phyloP scores from a whole-genome alignment of 2,329 filamentous ascomycete genomes.

The Acephala macrosclerotiorum region DNA sequence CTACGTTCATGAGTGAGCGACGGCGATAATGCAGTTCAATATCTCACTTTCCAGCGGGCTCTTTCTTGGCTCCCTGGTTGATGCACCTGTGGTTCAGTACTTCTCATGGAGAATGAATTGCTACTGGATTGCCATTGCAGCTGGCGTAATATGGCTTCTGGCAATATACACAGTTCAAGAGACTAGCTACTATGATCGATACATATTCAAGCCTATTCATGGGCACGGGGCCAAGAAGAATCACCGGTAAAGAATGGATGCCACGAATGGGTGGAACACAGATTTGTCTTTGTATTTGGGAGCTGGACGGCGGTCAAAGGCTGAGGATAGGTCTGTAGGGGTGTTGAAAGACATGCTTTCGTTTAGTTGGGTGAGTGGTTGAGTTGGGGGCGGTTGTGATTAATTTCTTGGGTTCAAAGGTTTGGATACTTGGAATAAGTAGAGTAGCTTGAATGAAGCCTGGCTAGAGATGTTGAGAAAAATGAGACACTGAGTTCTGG shows the following conservation, averaged over 20 bases:
- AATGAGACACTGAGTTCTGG: too few species aligned
- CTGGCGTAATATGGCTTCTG: conserved; percentile 36
- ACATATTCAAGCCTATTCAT: conserved; percentile 12
- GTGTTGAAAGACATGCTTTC: not conserved
- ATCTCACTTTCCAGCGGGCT: conserved; percentile 46
- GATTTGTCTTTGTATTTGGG: conserved; percentile 7
- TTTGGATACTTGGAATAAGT: too few species aligned
- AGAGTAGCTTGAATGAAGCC: too few species aligned
- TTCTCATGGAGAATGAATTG: conserved; percentile 40
- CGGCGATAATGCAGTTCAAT: conserved; percentile 49
- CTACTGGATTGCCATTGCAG: conserved; percentile 40
- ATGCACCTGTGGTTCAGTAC: conserved; percentile 39
- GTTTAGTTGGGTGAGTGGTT: not conserved
- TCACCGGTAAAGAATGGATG: conserved; percentile 15
- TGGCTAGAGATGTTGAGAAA: too few species aligned
- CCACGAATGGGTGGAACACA: conserved; percentile 25
- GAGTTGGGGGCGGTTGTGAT: too few species aligned
- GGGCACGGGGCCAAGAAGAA: conserved; percentile 16
- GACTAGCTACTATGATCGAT: conserved; percentile 30
- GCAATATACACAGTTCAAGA: conserved; percentile 40
- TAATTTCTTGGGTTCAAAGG: too few species aligned
- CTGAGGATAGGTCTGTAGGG: too few species aligned
- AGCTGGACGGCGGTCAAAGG: not conserved
- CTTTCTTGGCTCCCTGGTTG: conserved; percentile 48
- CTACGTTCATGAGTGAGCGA: conserved; percentile 44